Evolutionary conservation across 345 rosid species (phyloP), one percentile per base, ranked within the genome.

Genomic region (Raphanus raphanistrum): DNA sequence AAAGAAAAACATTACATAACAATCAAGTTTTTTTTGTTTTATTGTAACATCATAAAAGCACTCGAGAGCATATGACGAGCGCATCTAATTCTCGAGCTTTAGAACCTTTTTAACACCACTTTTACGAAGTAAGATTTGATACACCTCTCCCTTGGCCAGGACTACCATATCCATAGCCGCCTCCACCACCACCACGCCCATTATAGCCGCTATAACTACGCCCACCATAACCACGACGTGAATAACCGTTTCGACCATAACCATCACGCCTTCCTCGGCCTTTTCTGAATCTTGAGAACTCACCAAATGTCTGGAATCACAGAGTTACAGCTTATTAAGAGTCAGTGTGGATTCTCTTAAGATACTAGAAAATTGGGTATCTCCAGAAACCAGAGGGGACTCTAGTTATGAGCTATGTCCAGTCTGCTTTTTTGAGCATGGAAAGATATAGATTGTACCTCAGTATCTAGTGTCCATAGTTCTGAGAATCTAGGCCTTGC

Each of bases 401-500:
- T 21, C 21, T 21, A 21, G 21, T 21, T 21, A 69, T 1, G 4
- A 58, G 15, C n/a, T 29, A 59, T 17, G n/a, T 12, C 58, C 4
- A 41, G 16, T 10, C 25, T 63, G 45, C 32, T 21, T 66, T 27
- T 29, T 66, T 4, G 6, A 59, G 8, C 0, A 16, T 8, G 29
- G 17, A 63, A 27, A 17, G 21, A 28, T 77, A 55, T 12, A 77
- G 41, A 71, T 0, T 61, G 59, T 84, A 92, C 98, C 94, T 94
- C 97, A 8, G 96, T 88, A 87, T 94, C 97, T 31, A 90, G 73
- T 80, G 87, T 94, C 87, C 84, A 77, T 80, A 86, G 98, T 87
- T 92, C 98, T 0, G 96, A 90, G 86, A 88, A 94, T 74, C 81
- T 88, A 9, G 93, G 80, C 79, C 97, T 90, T 82, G 90, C 88